These are phyloP conservation scores for Brassica nigra DNA, from an alignment of 345 rosid genomes.

Conservation along the genomic window DNA sequence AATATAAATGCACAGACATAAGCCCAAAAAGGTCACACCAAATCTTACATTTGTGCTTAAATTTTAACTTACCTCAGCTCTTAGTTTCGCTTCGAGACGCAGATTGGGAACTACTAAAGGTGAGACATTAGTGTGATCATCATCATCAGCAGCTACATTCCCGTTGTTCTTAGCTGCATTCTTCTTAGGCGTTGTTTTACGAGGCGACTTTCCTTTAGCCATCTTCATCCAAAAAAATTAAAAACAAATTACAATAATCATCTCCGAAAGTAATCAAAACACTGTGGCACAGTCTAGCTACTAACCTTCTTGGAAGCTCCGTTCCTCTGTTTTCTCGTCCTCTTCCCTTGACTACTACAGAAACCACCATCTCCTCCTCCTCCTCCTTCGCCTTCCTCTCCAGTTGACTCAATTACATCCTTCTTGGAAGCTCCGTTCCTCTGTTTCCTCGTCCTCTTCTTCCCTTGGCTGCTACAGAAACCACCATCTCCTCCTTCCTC, in stretches of 20 bases:
- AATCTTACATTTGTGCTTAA: not conserved
- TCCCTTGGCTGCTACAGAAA: constrained; percentile 58
- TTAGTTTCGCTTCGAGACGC: constrained; percentile 74
- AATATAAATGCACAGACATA: not conserved
- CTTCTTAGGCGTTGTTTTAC: constrained; percentile 59
- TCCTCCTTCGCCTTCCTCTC: too few species aligned
- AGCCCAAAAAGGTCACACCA: not conserved
- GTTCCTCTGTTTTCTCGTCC: not conserved
- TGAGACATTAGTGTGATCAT: constrained; percentile 35
- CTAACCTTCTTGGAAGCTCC: not conserved
- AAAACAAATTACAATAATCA: not conserved
- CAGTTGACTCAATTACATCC: too few species aligned
- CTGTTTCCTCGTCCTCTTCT: constrained; percentile 52
- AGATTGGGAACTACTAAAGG: constrained; percentile 59
- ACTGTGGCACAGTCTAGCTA: not conserved
- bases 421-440: constrained; percentile 48
- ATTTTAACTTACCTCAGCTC: constrained; percentile 65
- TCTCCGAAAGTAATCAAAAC: not conserved
- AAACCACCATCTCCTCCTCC: too few species aligned
- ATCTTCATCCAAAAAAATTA: constrained; percentile 3
- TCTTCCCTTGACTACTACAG: not conserved
- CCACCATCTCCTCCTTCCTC: constrained; percentile 51
- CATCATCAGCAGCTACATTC: constrained; percentile 20
- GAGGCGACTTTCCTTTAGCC: constrained; percentile 48
- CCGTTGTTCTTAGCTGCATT: constrained; percentile 44